Base-by-base conservation (phyloP, 345 rosid species). In the Trapa incisa region DNA sequence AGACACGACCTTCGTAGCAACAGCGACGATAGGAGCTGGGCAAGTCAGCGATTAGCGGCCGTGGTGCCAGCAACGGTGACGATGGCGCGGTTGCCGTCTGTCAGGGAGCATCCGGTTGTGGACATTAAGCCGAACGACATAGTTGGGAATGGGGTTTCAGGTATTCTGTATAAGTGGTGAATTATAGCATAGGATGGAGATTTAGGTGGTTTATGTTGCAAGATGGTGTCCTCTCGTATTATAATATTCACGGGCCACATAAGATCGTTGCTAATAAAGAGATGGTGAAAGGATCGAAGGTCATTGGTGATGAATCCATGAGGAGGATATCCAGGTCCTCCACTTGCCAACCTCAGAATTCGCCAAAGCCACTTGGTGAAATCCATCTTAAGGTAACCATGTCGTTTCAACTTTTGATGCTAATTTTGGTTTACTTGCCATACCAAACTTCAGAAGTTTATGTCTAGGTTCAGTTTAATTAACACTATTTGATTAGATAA, bases 101-200 rank as follows among this genome's bases (percentile, higher is more conserved):
- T 68, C 37, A 43, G 70, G 72, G 88, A 77, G 47, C 80, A 77
- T 29, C 85, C 83, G n/a, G 68, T 48, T 63, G 65, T 73, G 5
- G 91, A 86, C 69, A 73, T 94, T 70, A 91, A 82, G 86, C 82
- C 91, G 15, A 89, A 89, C 71, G 96, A 86, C 73, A 81, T 94
- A 60, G 88, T 94, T 1, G 96, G 97, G 72, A 89, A 84, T 69
- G 97, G 99, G 61, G 86, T 89, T 42, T 84, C 93, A 0, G 99
- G 99, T 60, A 77, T 89, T 15, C 80, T 94, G 54, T 64, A 86
- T 43, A 94, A 94, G 80, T 94, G 99, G 99, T 91, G 78, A 94
- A 91, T 79, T 94, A 94, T 75, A 96, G 99, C 47, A 87, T 76
- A 76, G 99, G 99, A 7, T 94, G 99, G 99, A 72, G 97, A 74